Conservation (phyloP, 179 eudicot genomes). For the Beta macrorhiza region DNA sequence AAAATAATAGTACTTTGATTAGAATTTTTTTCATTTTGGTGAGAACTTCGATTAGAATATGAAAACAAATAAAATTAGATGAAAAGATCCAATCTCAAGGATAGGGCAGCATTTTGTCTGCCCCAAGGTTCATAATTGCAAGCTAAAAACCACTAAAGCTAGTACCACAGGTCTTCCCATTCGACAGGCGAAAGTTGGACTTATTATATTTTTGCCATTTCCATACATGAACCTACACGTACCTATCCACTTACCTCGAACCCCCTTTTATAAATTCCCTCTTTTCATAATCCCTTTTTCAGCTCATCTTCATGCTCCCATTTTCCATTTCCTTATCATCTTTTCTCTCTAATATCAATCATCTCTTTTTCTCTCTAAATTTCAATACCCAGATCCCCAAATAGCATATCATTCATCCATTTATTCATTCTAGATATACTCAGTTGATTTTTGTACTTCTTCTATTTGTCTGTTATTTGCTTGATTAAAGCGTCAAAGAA, state of each 20-base stretch:
- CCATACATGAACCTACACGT: constrained; percentile 25
- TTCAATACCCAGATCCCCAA: constrained; percentile 21
- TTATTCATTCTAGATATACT: background rate
- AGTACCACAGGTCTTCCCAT: constrained; percentile 32
- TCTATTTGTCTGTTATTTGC: background rate
- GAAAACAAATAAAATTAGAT: no score
- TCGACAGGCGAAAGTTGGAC: constrained; percentile 30
- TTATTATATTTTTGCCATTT: constrained; percentile 12
- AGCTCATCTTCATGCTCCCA: constrained; percentile 7
- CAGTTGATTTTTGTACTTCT: background rate
- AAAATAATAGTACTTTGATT: no score
- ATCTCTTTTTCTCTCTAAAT: constrained; percentile 18
- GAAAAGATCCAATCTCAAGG: no score
- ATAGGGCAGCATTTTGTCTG: background rate
- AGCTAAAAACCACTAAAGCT: constrained; percentile 26
- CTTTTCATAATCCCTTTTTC: background rate
- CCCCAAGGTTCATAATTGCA: constrained; percentile 16
- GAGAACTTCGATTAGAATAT: no score
- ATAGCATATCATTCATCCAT: background rate
- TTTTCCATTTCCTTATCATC: background rate
- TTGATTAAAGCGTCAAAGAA: constrained; percentile 26
- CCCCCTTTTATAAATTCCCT: background rate
- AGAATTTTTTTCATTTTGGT: no score
- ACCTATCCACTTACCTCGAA: background rate
- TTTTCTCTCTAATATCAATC: constrained; percentile 7